These are phyloP conservation scores for Logfia minima DNA, from an alignment of 129 eudicot species.

Conservation along the genomic window DNA sequence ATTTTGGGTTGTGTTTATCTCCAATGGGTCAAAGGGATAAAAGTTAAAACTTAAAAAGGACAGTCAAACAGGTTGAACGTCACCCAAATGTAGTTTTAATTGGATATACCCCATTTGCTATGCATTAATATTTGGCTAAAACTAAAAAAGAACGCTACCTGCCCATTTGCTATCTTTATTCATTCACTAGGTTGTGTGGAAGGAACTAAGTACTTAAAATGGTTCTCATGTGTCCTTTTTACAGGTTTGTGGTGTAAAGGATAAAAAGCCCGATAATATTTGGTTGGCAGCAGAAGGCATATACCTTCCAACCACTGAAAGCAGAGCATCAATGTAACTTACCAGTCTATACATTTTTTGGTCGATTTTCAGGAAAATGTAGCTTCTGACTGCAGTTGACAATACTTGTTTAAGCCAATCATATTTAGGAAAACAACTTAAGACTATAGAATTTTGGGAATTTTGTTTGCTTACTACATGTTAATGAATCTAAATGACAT, in stretches of 20 bases:
- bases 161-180: not conserved
- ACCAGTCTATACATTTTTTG: not conserved
- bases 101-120: not conserved
- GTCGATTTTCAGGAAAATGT: not conserved
- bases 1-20: not conserved
- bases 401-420: conserved; percentile 23
- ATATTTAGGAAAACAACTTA: not conserved
- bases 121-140: not conserved
- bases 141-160: not conserved
- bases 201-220: not conserved
- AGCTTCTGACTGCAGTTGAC: conserved; percentile 3
- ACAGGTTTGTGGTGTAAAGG: conserved; percentile 95
- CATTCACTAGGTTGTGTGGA: not conserved
- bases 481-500: not conserved
- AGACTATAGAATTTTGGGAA: not conserved
- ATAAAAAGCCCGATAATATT: conserved; percentile 72
- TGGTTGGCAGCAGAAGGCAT: conserved; percentile 99
- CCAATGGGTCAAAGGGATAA: not conserved
- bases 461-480: not conserved
- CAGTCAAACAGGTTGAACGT: not conserved
- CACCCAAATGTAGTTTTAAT: not conserved
- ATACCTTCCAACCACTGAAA: conserved; percentile 65
- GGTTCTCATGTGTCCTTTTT: not conserved
- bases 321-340: conserved; percentile 45
- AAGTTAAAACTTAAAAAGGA: not conserved